Evolutionary conservation across 73 alveolate species (phyloP).

Genomic region (Tetrahymena thermophila): DNA sequence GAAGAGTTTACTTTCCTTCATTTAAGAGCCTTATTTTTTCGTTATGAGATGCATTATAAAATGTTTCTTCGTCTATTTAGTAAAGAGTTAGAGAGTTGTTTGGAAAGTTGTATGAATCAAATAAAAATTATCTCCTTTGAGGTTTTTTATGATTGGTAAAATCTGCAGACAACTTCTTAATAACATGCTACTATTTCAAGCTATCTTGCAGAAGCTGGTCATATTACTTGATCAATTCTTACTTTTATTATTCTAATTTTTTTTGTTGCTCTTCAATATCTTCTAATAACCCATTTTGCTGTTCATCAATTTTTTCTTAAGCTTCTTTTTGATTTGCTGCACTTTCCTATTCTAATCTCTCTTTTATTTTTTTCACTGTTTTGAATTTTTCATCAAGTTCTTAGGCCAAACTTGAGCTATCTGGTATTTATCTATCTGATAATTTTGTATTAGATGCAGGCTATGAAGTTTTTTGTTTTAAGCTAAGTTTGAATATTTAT

Average conservation of each 20-base stretch:
- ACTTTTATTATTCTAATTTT: background rate
- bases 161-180: background rate
- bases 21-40: background rate
- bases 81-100: background rate
- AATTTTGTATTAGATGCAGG: background rate
- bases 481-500: background rate
- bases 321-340: background rate
- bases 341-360: background rate
- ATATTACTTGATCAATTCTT: background rate
- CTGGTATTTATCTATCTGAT: background rate
- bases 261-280: background rate
- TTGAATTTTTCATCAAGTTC: background rate
- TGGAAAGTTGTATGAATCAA: background rate
- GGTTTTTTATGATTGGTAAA: background rate
- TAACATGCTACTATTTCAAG: background rate
- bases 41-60: background rate
- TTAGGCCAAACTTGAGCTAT: background rate
- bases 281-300: background rate
- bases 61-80: background rate
- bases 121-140: background rate
- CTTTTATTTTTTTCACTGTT: background rate
- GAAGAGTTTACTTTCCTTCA: background rate
- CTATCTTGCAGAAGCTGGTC: background rate
- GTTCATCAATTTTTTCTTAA: background rate
- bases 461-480: background rate